phyloP scores from a whole-genome alignment of 768 basidiomycete genomes.

The Pilatotrama ljubarskyi region DNA sequence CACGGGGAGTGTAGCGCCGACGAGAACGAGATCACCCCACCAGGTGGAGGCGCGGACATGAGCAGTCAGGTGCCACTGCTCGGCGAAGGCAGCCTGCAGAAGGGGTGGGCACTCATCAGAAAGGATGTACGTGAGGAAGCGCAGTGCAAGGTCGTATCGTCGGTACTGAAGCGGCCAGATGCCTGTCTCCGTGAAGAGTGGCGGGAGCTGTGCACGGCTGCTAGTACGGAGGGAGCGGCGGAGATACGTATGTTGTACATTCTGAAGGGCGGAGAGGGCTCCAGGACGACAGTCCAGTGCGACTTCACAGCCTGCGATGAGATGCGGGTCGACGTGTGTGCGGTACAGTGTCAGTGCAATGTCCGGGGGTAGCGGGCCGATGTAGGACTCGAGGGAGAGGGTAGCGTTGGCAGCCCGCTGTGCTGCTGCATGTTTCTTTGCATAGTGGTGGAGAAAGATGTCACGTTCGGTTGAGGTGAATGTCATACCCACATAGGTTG shows the following conservation, averaged over 20 bases:
- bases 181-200: conserved; percentile 31
- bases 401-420: neutral
- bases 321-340: conserved; percentile 10
- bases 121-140: conserved; percentile 23
- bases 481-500: neutral
- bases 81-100: neutral
- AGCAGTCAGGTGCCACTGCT: neutral
- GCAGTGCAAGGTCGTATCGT: conserved; percentile 21
- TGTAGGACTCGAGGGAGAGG: conserved; percentile 3
- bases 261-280: neutral
- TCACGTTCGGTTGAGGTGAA: neutral
- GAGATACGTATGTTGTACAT: conserved; percentile 24
- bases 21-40: neutral
- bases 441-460: conserved; percentile 4
- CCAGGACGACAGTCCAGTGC: neutral
- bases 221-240: conserved; percentile 27
- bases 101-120: neutral
- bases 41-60: neutral
- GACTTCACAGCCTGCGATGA: neutral
- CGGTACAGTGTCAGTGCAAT: neutral
- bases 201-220: conserved; percentile 13
- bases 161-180: conserved; percentile 26
- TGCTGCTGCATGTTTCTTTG: neutral
- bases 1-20: neutral
- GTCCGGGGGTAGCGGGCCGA: neutral